Evolutionary conservation across 2,329 filamentous ascomycete genomes (phyloP).

Genomic region (Mycosphaerella arachidis): DNA sequence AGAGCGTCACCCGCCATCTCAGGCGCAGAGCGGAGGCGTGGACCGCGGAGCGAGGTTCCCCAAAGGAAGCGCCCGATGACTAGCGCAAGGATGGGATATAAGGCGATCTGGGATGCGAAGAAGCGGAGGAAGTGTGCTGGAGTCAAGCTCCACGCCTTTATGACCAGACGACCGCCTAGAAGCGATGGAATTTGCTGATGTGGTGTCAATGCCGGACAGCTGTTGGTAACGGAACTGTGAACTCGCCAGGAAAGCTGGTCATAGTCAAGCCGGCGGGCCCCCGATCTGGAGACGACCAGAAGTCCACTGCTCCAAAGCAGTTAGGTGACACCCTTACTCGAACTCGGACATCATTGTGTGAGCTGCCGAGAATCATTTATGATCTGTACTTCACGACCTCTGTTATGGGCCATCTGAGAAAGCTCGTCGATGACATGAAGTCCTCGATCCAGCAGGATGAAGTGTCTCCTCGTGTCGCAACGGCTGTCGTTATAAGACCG

Average conservation of each 20-base stretch:
- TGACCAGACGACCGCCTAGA: slow-evolving; percentile 5
- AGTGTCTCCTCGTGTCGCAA: slow-evolving; percentile 62
- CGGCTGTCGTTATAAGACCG: slow-evolving; percentile 71
- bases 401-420: slow-evolving; percentile 51
- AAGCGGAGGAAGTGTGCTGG: slow-evolving; percentile 64
- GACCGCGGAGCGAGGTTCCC: slow-evolving; percentile 56
- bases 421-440: slow-evolving; percentile 61
- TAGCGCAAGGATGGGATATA: slow-evolving; percentile 70
- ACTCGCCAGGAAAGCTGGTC: slow-evolving; percentile 69
- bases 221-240: slow-evolving; percentile 81
- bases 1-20: slow-evolving; percentile 20
- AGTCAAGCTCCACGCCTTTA: slow-evolving; percentile 13
- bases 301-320: slow-evolving; percentile 71
- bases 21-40: slow-evolving; percentile 36
- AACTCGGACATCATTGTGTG: slow-evolving; percentile 54
- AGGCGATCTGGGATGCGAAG: slow-evolving; percentile 67
- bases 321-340: slow-evolving; percentile 56
- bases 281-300: slow-evolving; percentile 68
- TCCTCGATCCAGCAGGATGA: slow-evolving; percentile 75
- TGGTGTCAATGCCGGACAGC: slow-evolving; percentile 58
- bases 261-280: slow-evolving; percentile 65
- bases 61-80: slow-evolving; percentile 68
- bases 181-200: neutral
- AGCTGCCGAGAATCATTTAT: slow-evolving; percentile 56
- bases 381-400: slow-evolving; percentile 52